phyloP scores from a whole-genome alignment of 129 eudicot species.

The Flaveria brownii region DNA sequence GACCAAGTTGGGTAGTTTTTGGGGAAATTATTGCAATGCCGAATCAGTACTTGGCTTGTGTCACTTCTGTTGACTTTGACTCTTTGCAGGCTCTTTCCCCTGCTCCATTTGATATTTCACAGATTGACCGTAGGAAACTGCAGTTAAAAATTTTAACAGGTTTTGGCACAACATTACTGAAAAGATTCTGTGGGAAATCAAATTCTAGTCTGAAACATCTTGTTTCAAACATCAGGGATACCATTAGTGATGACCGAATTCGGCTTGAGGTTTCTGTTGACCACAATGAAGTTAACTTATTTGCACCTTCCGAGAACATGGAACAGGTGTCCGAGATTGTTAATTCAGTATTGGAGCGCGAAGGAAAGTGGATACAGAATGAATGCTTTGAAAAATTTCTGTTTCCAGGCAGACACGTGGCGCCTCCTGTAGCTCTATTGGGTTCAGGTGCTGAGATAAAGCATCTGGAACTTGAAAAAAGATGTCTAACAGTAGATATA shows the following conservation, averaged over 20 bases:
- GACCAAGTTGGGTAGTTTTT: slow-evolving; percentile 86
- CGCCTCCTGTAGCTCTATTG: slow-evolving; percentile 71
- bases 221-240: slow-evolving; percentile 53
- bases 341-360: slow-evolving; percentile 52
- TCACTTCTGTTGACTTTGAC: slow-evolving; percentile 59
- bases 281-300: slow-evolving; percentile 53
- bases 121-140: slow-evolving; percentile 52
- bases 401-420: slow-evolving; percentile 56
- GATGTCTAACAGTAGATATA: slow-evolving; percentile 73
- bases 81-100: slow-evolving; percentile 57
- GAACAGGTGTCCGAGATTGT: slow-evolving; percentile 49
- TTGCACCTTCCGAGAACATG: slow-evolving; percentile 58
- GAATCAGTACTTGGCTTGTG: slow-evolving; percentile 73
- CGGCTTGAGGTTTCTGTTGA: slow-evolving; percentile 66
- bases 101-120: slow-evolving; percentile 58
- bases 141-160: slow-evolving; percentile 52
- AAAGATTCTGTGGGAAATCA: slow-evolving; percentile 74
- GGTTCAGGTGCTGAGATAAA: slow-evolving; percentile 93
- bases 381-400: slow-evolving; percentile 80
- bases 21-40: slow-evolving; percentile 72
- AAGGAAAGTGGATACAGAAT: slow-evolving; percentile 56
- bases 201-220: slow-evolving; percentile 49
- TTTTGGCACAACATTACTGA: slow-evolving; percentile 57
- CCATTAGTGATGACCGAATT: slow-evolving; percentile 57
- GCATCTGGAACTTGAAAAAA: slow-evolving; percentile 77